phyloP scores from a whole-genome alignment of 2,329 filamentous ascomycete species.

The Diaporthe nobilis region DNA sequence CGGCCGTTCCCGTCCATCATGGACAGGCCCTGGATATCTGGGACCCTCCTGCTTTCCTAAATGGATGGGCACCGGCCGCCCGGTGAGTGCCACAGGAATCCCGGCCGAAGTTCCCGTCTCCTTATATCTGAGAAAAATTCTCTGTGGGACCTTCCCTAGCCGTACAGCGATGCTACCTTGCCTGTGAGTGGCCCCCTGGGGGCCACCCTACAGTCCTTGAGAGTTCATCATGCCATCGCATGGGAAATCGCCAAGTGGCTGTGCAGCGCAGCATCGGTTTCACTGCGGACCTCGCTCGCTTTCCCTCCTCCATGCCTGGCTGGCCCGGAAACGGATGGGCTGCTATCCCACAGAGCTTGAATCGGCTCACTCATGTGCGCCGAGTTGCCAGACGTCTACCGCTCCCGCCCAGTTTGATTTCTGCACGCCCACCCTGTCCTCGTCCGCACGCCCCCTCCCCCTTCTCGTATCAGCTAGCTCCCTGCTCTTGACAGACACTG shows the following conservation, averaged over 20 bases:
- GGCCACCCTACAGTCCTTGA: conserved; percentile 11
- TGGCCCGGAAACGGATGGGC: neutral
- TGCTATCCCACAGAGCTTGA: conserved; percentile 18
- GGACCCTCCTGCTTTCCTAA: neutral
- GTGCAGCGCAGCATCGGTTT: conserved; percentile 32
- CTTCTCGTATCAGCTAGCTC: conserved; percentile 16
- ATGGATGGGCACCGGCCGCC: conserved; percentile 2
- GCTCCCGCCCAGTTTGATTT: neutral
- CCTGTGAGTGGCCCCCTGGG: neutral
- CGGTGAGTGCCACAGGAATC: conserved; percentile 16
- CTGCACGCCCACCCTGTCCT: conserved; percentile 2
- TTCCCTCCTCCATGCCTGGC: neutral
- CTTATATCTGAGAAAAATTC: conserved; percentile 26
- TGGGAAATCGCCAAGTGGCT: conserved; percentile 33
- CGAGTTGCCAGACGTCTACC: neutral
- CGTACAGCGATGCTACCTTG: conserved; percentile 27
- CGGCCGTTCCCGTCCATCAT: conserved; percentile 9
- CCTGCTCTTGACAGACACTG: neutral
- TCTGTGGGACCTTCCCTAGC: conserved; percentile 32
- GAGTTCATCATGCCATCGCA: conserved; percentile 27
- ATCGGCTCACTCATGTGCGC: conserved; percentile 2
- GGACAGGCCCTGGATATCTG: neutral
- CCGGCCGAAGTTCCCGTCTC: conserved; percentile 29
- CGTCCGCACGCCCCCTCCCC: neutral
- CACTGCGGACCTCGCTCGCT: conserved; percentile 24